These are phyloP conservation scores for Lycium barbarum DNA, from an alignment of 257 asterid genomes.

Conservation along the genomic window DNA sequence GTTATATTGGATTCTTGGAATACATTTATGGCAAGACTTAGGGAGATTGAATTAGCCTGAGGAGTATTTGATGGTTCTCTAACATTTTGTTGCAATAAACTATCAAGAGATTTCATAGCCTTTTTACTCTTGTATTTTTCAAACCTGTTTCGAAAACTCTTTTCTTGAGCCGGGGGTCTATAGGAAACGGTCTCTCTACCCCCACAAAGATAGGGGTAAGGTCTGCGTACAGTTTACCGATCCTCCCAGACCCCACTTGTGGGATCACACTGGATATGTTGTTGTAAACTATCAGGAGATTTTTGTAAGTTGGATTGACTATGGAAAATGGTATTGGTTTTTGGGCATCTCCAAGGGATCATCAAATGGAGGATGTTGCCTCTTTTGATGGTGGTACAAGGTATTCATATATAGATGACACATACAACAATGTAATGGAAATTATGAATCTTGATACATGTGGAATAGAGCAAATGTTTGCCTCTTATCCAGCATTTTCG, in stretches of 20 bases:
- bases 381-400: constrained; percentile 44
- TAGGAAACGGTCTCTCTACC: too few relatives aligned
- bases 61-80: constrained; percentile 13
- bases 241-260: too few relatives aligned
- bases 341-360: constrained; percentile 41
- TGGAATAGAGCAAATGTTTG: constrained; percentile 62
- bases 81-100: not conserved
- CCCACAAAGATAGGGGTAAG: too few relatives aligned
- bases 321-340: constrained; percentile 38
- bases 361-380: constrained; percentile 46
- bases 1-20: constrained; percentile 30
- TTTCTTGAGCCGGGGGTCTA: too few relatives aligned
- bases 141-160: too few relatives aligned
- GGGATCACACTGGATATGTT: too few relatives aligned
- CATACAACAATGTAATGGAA: constrained; percentile 50
- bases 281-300: not conserved
- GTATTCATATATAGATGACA: constrained; percentile 51
- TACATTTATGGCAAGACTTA: constrained; percentile 30
- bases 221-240: too few relatives aligned
- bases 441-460: constrained; percentile 62
- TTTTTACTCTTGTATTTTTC: too few relatives aligned
- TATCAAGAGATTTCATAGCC: too few relatives aligned
- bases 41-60: constrained; percentile 4
- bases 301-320: not conserved
- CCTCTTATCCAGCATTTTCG: constrained; percentile 51